Evolutionary conservation across 2,329 filamentous ascomycete species (phyloP), one percentile per base, ranked within the genome.

Genomic region (Aspergillus novoparasiticus): DNA sequence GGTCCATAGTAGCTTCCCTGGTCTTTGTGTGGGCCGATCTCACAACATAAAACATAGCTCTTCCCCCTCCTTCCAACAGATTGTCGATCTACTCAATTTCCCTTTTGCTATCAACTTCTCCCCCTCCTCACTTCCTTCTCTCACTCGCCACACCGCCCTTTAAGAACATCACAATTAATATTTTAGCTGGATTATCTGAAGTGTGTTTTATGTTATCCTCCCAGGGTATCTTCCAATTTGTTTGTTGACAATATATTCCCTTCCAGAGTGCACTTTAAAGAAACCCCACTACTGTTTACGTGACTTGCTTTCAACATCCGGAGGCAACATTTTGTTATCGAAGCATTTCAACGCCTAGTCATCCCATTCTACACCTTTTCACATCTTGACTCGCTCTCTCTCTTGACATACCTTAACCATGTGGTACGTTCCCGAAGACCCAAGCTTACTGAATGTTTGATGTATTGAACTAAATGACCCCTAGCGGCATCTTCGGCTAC

Each of bases 401-500:
- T 57, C 34, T 39, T 46, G 30, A 34, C 23, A 36, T 43, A 32
- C 30, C n/a, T 53, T 58, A 45, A 76, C 59, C 67, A 78, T 78
- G 76, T 78, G 76, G 76, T 78, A 72, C 59, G 75, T 68, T 53
- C 30, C 56, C 23, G 32, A 34, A 21, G n/a, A 32, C 48, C 28
- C 45, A 16, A 32, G n/a, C 56, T 26, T 23, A 26, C 16, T 28
- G 48, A 26, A 19, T 19, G 30, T 41, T 26, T 14, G 39, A 6
- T 56, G 46, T 57, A 34, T 26, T 26, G 23, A 26, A 58, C 69
- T 73, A 19, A 73, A 68, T 39, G 32, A 28, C 21, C 9, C 39
- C 14, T 39, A 79, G 76, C 75, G 76, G 76, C 64, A 79, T 79
- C 58, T 86, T 98, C 84, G 94, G 94, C 75, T 98, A 98, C 87